These are phyloP conservation scores for Tolypocladium endophyticum DNA, from an alignment of 2,329 filamentous ascomycete species.

Conservation along the genomic window DNA sequence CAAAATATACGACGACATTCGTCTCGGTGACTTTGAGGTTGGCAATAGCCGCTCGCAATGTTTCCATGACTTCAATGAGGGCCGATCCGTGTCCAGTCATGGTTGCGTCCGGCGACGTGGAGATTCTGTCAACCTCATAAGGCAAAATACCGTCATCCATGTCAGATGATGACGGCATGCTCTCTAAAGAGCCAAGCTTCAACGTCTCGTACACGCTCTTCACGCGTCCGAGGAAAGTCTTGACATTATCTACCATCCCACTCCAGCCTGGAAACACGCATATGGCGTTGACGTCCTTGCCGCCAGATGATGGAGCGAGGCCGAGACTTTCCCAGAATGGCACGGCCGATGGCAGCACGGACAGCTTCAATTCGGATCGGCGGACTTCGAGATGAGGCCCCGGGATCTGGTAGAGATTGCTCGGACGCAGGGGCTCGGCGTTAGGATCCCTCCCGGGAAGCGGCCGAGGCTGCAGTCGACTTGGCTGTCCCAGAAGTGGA, in stretches of 20 bases:
- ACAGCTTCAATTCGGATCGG: slow-evolving; percentile 57
- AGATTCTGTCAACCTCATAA: slow-evolving; percentile 37
- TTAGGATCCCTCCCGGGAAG: slow-evolving; percentile 28
- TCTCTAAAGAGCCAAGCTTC: slow-evolving; percentile 57
- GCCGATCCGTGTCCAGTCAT: slow-evolving; percentile 32
- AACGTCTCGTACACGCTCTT: slow-evolving; percentile 63
- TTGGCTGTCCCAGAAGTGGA: slow-evolving; percentile 40
- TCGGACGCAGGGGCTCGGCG: slow-evolving; percentile 36
- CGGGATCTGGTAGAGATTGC: slow-evolving; percentile 50
- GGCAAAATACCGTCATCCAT: slow-evolving; percentile 35
- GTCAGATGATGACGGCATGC: slow-evolving; percentile 30
- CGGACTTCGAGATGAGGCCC: slow-evolving; percentile 64
- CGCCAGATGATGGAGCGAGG: slow-evolving; percentile 57
- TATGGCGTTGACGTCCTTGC: slow-evolving; percentile 60
- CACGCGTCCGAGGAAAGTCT: slow-evolving; percentile 56
- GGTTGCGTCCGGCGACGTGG: slow-evolving; percentile 27
- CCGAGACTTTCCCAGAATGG: slow-evolving; percentile 76
- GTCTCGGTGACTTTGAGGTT: slow-evolving; percentile 31
- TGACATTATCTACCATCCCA: slow-evolving; percentile 49
- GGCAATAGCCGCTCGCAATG: slow-evolving; percentile 34
- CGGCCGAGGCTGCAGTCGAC: slow-evolving; percentile 38
- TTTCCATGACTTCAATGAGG: slow-evolving; percentile 36
- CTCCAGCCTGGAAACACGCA: slow-evolving; percentile 60
- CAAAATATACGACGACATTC: slow-evolving; percentile 66
- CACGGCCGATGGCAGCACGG: slow-evolving; percentile 63